Conservation (phyloP, 1,139 yeast species). For the Candida sanyaensis region DNA sequence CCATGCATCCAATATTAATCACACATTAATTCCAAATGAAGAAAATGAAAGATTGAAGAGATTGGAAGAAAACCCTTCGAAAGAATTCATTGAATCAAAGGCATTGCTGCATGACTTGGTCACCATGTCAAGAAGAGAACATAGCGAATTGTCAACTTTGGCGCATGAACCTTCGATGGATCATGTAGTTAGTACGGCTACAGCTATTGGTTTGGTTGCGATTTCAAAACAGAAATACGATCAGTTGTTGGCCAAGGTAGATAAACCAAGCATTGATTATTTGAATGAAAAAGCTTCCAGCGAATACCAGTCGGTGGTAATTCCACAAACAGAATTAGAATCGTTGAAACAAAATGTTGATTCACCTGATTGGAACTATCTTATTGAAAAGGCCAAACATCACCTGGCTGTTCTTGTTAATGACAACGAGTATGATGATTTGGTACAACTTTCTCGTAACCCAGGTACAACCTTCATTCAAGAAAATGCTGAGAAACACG, state of each 20-base stretch:
- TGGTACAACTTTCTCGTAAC: slow-evolving; percentile 10
- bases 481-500: slow-evolving; percentile 21
- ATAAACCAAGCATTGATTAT: slow-evolving; percentile 29
- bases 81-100: slow-evolving; percentile 15
- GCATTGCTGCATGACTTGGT: slow-evolving; percentile 22
- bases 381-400: slow-evolving; percentile 25
- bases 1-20: slow-evolving; percentile 19
- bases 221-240: slow-evolving; percentile 24
- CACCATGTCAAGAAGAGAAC: slow-evolving; percentile 27
- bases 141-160: slow-evolving; percentile 22
- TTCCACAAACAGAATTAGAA: slow-evolving; percentile 24
- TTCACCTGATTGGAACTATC: slow-evolving; percentile 27
- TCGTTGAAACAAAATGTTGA: slow-evolving; percentile 14
- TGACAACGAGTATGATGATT: slow-evolving; percentile 18
- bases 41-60: slow-evolving; percentile 18
- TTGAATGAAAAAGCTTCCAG: slow-evolving; percentile 31
- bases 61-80: slow-evolving; percentile 9
- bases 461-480: slow-evolving; percentile 31
- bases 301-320: slow-evolving; percentile 19
- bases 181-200: slow-evolving; percentile 24
- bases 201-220: slow-evolving; percentile 25
- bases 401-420: slow-evolving; percentile 19
- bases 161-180: slow-evolving; percentile 33
- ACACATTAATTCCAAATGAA: slow-evolving; percentile 12
- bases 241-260: slow-evolving; percentile 17